Evolutionary conservation across 495 filamentous ascomycete species (phyloP).

Genomic region (Penicillium longicatenatum): DNA sequence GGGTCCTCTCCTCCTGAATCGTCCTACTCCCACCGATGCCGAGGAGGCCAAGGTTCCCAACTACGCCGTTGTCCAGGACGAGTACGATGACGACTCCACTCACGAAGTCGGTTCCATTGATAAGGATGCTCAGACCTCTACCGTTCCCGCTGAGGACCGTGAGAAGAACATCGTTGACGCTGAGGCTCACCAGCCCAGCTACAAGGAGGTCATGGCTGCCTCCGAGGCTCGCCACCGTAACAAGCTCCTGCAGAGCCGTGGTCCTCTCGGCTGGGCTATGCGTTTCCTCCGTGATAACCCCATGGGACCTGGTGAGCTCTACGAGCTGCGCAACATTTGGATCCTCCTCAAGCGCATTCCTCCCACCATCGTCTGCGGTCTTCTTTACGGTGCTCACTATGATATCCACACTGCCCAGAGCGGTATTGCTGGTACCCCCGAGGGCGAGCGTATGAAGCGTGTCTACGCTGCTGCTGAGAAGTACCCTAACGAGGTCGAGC

Average conservation of each 20-base stretch:
- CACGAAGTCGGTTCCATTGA: slow-evolving; percentile 27
- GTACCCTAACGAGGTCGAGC: slow-evolving; percentile 76
- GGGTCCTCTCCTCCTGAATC: slow-evolving; percentile 55
- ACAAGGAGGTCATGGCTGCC: slow-evolving; percentile 57
- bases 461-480: slow-evolving; percentile 61
- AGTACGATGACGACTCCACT: slow-evolving; percentile 32
- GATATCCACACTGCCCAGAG: slow-evolving; percentile 71
- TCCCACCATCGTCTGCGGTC: slow-evolving; percentile 54
- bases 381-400: slow-evolving; percentile 69
- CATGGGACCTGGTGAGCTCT: slow-evolving; percentile 65
- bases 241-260: slow-evolving; percentile 55
- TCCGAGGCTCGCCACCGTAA: slow-evolving; percentile 52
- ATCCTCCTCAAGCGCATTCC: slow-evolving; percentile 60
- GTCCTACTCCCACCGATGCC: slow-evolving; percentile 41
- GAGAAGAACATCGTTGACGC: slow-evolving; percentile 48
- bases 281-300: slow-evolving; percentile 68
- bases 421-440: slow-evolving; percentile 64
- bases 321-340: slow-evolving; percentile 67
- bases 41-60: slow-evolving; percentile 53
- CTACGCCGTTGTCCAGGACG: slow-evolving; percentile 55
- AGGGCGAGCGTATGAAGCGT: slow-evolving; percentile 63
- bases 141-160: slow-evolving; percentile 22
- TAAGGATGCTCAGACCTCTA: slow-evolving; percentile 32
- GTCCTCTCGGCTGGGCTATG: slow-evolving; percentile 73
- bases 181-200: slow-evolving; percentile 49